Conservation (phyloP, 2,329 filamentous ascomycete genomes). For the Colletotrichum eremochloae region DNA sequence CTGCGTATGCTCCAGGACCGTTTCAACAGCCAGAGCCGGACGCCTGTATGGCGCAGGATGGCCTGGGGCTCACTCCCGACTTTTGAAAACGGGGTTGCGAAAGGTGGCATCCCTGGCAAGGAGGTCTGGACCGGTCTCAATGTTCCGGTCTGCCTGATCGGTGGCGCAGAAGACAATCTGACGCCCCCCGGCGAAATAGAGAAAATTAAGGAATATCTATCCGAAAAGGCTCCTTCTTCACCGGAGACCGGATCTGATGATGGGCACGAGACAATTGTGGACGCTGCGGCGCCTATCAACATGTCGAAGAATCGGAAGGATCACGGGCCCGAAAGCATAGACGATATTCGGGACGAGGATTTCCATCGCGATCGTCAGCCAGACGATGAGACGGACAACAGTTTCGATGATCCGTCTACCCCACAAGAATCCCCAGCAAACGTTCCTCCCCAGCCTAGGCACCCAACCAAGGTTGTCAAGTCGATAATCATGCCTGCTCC, state of each 20-base stretch:
- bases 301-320: slow-evolving; percentile 49
- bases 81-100: slow-evolving; percentile 65
- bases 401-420: slow-evolving; percentile 61
- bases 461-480: slow-evolving; percentile 71
- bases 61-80: slow-evolving; percentile 77
- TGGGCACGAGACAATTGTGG: slow-evolving; percentile 55
- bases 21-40: slow-evolving; percentile 87
- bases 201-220: slow-evolving; percentile 67
- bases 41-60: slow-evolving; percentile 86
- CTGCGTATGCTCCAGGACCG: slow-evolving; percentile 76
- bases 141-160: slow-evolving; percentile 83
- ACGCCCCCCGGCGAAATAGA: slow-evolving; percentile 79
- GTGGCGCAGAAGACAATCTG: slow-evolving; percentile 81
- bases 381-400: slow-evolving; percentile 53
- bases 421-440: slow-evolving; percentile 55
- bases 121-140: slow-evolving; percentile 79
- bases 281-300: slow-evolving; percentile 64
- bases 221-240: slow-evolving; percentile 18
- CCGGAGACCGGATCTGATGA: slow-evolving; percentile 41
- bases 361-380: slow-evolving; percentile 49
- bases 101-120: slow-evolving; percentile 76
- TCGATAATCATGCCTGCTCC: slow-evolving; percentile 80
- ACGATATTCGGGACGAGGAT: slow-evolving; percentile 55
- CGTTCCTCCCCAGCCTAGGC: slow-evolving; percentile 62
- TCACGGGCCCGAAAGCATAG: slow-evolving; percentile 54